Percentiles rank a stretch among this genome's conserved stretches.
phyloP scores from a whole-genome alignment of 768 basidiomycete genomes.

The Tylopilus plumbeoviolaceoides region DNA sequence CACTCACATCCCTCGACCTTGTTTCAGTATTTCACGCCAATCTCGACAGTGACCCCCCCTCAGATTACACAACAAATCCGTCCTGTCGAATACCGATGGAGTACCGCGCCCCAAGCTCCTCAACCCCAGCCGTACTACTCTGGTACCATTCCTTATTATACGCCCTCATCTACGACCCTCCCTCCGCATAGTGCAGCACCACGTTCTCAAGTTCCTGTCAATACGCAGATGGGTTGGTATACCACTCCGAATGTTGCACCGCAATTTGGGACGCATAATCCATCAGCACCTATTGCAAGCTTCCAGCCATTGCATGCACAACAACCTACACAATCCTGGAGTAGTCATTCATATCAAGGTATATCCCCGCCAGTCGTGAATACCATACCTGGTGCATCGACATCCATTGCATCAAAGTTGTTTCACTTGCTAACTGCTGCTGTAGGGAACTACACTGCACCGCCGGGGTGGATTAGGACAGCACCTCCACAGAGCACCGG shows the following conservation, averaged over 20 bases:
- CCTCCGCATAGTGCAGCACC: background rate
- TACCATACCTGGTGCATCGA: constrained; percentile 10
- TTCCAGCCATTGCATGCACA: constrained; percentile 6
- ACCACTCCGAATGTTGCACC: constrained; percentile 8
- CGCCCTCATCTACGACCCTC: background rate
- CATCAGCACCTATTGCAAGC: background rate
- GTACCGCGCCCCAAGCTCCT: background rate
- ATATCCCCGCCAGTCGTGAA: background rate
- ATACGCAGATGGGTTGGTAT: constrained; percentile 11
- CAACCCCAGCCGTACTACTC: background rate
- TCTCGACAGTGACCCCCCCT: background rate
- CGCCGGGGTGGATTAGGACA: background rate
- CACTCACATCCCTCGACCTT: constrained; percentile 6
- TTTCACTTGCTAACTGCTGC: background rate
- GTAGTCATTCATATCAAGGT: constrained; percentile 5
- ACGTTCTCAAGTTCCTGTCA: background rate
- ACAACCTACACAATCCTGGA: constrained; percentile 11
- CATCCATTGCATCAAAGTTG: background rate
- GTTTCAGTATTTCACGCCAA: constrained; percentile 11
- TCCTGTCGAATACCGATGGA: background rate
- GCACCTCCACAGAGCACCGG: background rate
- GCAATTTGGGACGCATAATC: constrained; percentile 1
- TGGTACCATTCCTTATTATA: constrained; percentile 3
- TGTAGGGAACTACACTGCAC: constrained; percentile 2
- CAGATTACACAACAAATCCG: constrained; percentile 9